Percentiles rank a stretch among this genome's conserved stretches.
Evolutionary conservation across 192 early-diverging fungal genomes (phyloP).

Genomic region (Entomortierella chlamydospora): DNA sequence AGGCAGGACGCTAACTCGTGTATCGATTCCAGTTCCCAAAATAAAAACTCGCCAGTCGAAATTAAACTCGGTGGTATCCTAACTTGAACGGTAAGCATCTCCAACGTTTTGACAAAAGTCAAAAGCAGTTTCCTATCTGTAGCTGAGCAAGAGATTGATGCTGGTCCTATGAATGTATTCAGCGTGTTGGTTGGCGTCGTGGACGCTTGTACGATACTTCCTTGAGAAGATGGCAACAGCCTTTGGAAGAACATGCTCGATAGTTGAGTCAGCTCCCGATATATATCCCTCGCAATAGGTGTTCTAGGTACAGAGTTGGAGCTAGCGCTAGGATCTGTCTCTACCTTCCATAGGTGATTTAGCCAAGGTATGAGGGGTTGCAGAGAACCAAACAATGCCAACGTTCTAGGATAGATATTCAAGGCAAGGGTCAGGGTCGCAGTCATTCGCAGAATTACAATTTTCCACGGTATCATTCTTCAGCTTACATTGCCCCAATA

Average conservation of each 20-base stretch:
- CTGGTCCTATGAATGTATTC: slow-evolving; percentile 41
- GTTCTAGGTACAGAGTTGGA: neutral
- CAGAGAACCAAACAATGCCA: slow-evolving; percentile 44
- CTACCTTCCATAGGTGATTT: slow-evolving; percentile 34
- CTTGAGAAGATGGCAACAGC: slow-evolving; percentile 18
- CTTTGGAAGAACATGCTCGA: slow-evolving; percentile 18
- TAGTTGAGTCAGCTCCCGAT: slow-evolving; percentile 38
- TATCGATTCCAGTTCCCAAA: slow-evolving; percentile 37
- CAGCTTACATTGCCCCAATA: slow-evolving; percentile 41
- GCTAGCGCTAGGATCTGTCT: slow-evolving; percentile 1
- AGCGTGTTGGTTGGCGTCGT: neutral
- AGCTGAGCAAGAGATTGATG: slow-evolving; percentile 15
- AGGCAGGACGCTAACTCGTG: slow-evolving; percentile 20
- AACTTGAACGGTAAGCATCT: slow-evolving; percentile 23
- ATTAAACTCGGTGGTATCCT: slow-evolving; percentile 13
- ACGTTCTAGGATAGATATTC: slow-evolving; percentile 20
- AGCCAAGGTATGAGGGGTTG: slow-evolving; percentile 41
- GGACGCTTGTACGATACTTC: neutral
- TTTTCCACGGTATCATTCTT: neutral
- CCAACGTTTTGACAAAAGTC: slow-evolving; percentile 13
- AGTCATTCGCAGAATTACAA: neutral
- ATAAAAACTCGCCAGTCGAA: neutral
- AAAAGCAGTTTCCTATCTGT: slow-evolving; percentile 39
- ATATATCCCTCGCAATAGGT: slow-evolving; percentile 41
- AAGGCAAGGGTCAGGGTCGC: neutral